Conservation (phyloP, 768 basidiomycete genomes). For the Calocybe cyanea region DNA sequence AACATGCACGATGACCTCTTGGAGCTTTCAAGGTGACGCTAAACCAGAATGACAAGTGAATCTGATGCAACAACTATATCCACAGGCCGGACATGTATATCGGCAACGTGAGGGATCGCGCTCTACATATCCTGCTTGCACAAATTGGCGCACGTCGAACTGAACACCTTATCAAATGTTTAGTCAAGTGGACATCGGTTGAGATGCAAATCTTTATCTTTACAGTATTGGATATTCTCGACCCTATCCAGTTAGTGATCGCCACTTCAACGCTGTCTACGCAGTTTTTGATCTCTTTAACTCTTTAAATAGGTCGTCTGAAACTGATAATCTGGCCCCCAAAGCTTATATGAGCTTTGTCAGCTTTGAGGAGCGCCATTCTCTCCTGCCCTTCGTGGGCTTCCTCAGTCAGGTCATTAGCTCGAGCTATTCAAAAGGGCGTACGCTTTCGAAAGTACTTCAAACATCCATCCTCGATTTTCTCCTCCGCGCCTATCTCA, state of each 20-base stretch:
- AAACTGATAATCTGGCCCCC: not conserved
- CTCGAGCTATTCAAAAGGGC: not conserved
- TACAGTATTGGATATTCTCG: not conserved
- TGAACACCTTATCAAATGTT: not conserved
- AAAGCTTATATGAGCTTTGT: not conserved
- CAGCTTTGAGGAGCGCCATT: not conserved
- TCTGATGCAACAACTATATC: not conserved
- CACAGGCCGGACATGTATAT: not conserved
- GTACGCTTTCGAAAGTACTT: no score
- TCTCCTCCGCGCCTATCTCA: not conserved
- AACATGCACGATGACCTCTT: conserved; percentile 20
- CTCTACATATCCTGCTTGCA: not conserved
- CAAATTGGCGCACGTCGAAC: not conserved
- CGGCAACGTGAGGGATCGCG: not conserved
- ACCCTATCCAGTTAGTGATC: not conserved
- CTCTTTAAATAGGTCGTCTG: not conserved
- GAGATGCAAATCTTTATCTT: not conserved
- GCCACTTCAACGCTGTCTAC: not conserved
- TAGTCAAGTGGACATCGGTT: not conserved
- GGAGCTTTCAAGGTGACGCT: conserved; percentile 20
- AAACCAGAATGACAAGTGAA: not conserved
- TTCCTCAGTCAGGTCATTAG: not conserved
- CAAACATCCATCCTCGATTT: no score
- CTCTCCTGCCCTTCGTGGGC: not conserved
- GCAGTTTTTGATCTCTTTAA: no score